Evolutionary conservation across 352 stramenopile species (phyloP).

Genomic region (Pythium sukuiense): DNA sequence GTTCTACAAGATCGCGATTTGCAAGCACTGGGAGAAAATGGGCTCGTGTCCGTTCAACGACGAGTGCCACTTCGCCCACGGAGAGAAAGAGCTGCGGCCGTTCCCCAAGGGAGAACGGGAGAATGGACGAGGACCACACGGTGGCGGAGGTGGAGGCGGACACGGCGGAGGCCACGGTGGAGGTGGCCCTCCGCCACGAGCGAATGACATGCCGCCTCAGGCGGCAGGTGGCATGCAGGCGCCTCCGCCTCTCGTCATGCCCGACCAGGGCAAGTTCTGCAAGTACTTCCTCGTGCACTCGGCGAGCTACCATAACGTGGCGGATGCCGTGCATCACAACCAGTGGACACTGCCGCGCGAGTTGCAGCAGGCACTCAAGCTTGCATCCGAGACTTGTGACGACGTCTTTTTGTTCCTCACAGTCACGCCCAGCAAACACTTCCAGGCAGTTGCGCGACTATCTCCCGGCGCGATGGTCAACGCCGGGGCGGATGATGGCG

Average conservation of each 20-base stretch:
- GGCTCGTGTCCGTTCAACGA: conserved; percentile 96
- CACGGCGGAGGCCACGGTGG: neutral
- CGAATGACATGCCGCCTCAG: conserved; percentile 6
- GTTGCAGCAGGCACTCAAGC: conserved; percentile 65
- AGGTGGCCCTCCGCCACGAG: neutral
- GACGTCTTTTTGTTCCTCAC: conserved; percentile 84
- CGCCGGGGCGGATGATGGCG: conserved; percentile 39
- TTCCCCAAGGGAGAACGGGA: conserved; percentile 82
- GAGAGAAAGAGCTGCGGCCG: conserved; percentile 89
- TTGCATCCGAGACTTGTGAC: conserved; percentile 67
- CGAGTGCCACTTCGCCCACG: conserved; percentile 97
- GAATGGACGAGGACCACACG: conserved; percentile 19
- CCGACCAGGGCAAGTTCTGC: conserved; percentile 71
- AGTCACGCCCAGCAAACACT: conserved; percentile 73
- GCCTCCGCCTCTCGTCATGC: conserved; percentile 37
- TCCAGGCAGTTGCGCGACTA: conserved; percentile 70
- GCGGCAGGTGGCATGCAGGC: neutral
- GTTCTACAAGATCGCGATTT: conserved; percentile 97
- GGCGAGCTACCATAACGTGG: conserved; percentile 80
- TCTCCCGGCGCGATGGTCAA: conserved; percentile 35
- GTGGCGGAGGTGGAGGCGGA: conserved; percentile 4
- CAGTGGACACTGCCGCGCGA: conserved; percentile 58
- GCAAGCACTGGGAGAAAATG: conserved; percentile 96
- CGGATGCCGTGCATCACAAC: conserved; percentile 74
- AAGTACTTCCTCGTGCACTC: conserved; percentile 87